A percentile compares a stretch with the other conserved stretches of the same genome.
Conservation (phyloP, 495 filamentous ascomycete species). For the Lepraria neglecta region DNA sequence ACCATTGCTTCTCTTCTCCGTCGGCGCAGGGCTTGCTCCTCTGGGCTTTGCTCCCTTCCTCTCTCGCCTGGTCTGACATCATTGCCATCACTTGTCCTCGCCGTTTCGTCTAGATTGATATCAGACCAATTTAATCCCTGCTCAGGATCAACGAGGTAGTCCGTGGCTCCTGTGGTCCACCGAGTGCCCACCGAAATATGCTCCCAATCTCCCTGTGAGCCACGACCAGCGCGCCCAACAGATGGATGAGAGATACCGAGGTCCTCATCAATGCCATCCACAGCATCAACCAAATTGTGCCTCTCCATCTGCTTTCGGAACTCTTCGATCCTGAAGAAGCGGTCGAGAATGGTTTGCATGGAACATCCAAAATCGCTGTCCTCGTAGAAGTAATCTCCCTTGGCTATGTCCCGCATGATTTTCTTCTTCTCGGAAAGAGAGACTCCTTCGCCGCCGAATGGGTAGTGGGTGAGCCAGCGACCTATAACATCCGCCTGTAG, state of each 20-base stretch:
- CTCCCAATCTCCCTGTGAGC: neutral
- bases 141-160: neutral
- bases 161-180: neutral
- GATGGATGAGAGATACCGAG: neutral
- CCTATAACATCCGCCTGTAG: slow-evolving; percentile 42
- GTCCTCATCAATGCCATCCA: slow-evolving; percentile 12
- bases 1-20: slow-evolving; percentile 52
- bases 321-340: slow-evolving; percentile 33
- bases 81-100: neutral
- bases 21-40: slow-evolving; percentile 46
- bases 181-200: neutral
- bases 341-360: slow-evolving; percentile 42
- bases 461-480: slow-evolving; percentile 46
- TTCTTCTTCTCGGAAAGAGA: slow-evolving; percentile 10
- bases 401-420: neutral
- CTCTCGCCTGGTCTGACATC: neutral
- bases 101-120: neutral
- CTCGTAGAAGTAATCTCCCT: neutral
- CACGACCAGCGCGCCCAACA: neutral
- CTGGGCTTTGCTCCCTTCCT: slow-evolving; percentile 40
- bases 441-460: slow-evolving; percentile 31
- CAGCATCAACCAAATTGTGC: slow-evolving; percentile 35
- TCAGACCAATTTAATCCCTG: neutral
- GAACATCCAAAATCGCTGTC: slow-evolving; percentile 30
- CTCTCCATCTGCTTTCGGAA: slow-evolving; percentile 41